Percentiles rank a stretch among this genome's conserved stretches.
phyloP scores from a whole-genome alignment of 2,329 filamentous ascomycete genomes.

The Colletotrichum limetticola region DNA sequence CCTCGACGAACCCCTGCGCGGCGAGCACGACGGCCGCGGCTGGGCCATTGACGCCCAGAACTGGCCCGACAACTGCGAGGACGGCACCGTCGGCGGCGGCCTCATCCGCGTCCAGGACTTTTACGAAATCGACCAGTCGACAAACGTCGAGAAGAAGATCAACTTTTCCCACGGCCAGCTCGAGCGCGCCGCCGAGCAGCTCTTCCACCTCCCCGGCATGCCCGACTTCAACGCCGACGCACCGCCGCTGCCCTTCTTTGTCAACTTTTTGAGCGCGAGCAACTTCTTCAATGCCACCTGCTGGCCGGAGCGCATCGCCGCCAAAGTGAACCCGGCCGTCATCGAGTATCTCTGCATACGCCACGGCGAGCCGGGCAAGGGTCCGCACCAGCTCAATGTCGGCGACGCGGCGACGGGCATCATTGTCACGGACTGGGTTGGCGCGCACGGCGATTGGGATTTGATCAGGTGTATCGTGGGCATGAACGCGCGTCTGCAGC shows the following conservation, averaged over 20 bases:
- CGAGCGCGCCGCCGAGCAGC: conserved; percentile 71
- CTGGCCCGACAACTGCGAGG: conserved; percentile 91
- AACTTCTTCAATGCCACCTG: conserved; percentile 94
- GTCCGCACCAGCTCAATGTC: conserved; percentile 60
- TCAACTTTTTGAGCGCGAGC: conserved; percentile 91
- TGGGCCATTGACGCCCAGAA: conserved; percentile 70
- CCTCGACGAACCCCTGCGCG: conserved; percentile 65
- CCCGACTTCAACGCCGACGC: conserved; percentile 39
- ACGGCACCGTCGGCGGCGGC: conserved; percentile 76
- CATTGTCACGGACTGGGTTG: conserved; percentile 94
- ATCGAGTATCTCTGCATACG: conserved; percentile 69
- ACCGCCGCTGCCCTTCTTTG: conserved; percentile 72
- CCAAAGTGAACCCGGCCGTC: conserved; percentile 83
- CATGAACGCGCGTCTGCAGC: conserved; percentile 81
- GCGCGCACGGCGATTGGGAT: conserved; percentile 89
- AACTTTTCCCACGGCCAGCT: conserved; percentile 79
- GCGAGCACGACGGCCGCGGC: conserved; percentile 60
- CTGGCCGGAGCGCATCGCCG: conserved; percentile 94
- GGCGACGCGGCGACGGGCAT: conserved; percentile 86
- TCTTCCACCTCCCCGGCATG: conserved; percentile 54
- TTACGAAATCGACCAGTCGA: conserved; percentile 83
- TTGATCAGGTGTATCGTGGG: conserved; percentile 86
- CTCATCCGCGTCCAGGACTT: conserved; percentile 92
- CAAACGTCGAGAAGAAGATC: conserved; percentile 85
- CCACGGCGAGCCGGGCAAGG: conserved; percentile 64